Evolutionary conservation across 352 stramenopile genomes (phyloP).

Genomic region (Phytophthora gonapodyides): DNA sequence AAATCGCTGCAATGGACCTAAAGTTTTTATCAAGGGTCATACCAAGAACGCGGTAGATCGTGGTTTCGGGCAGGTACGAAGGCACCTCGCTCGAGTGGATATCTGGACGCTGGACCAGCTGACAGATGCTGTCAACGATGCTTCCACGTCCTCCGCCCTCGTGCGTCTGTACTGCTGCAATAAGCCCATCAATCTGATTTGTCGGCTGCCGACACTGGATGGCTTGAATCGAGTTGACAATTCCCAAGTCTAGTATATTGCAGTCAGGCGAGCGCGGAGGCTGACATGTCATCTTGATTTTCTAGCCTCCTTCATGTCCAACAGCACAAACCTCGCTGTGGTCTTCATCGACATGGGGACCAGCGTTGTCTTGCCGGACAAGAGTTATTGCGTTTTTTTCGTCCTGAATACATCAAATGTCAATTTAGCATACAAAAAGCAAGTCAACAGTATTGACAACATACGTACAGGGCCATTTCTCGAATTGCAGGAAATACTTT

Average conservation of each 20-base stretch:
- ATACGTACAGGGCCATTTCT: slow-evolving; percentile 11
- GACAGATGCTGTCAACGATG: too few species aligned
- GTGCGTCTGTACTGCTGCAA: neutral
- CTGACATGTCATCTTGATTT: slow-evolving; percentile 19
- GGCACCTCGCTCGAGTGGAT: too few species aligned
- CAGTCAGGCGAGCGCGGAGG: slow-evolving; percentile 6
- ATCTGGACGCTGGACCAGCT: too few species aligned
- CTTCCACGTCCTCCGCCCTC: neutral
- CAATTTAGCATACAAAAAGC: slow-evolving; percentile 4
- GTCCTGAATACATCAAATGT: slow-evolving; percentile 8
- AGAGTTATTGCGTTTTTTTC: slow-evolving; percentile 9
- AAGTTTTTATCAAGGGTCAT: too few species aligned
- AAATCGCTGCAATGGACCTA: too few species aligned
- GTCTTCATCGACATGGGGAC: slow-evolving; percentile 12
- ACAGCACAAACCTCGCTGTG: slow-evolving; percentile 4
- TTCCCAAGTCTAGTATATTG: slow-evolving; percentile 11
- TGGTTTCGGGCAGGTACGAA: too few species aligned
- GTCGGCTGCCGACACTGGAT: slow-evolving; percentile 5
- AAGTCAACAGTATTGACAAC: neutral
- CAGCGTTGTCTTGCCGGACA: slow-evolving; percentile 20
- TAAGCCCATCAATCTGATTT: slow-evolving; percentile 6
- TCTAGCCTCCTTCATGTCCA: slow-evolving; percentile 3
- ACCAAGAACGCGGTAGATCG: too few species aligned
- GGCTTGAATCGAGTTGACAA: slow-evolving; percentile 14
- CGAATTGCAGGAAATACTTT: slow-evolving; percentile 19